Base-by-base conservation (phyloP, 2,329 filamentous ascomycete genomes). In the Pseudogymnoascus pannorum region DNA sequence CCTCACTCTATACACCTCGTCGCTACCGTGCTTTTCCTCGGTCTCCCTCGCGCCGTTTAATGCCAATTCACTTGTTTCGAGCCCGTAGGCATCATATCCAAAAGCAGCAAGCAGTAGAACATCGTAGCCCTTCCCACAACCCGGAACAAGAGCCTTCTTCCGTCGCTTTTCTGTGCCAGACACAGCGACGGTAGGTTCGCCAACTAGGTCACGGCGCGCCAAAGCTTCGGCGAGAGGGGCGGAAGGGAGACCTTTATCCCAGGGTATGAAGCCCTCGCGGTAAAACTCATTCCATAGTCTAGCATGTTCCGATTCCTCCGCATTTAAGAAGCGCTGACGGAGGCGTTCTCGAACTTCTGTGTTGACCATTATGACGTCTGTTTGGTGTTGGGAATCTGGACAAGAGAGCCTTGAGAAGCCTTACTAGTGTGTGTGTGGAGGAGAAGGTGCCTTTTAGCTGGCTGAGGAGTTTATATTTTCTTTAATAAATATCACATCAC, bases 91-190 rank as follows among this genome's bases (percentile, higher is more conserved):
- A 73, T 95, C 87, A 71, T 89, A 94, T 1, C 91, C 91, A 69
- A 87, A 84, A 8, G 84, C 83, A 58, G 86, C 83, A 48, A 96
- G 80, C 36, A 96, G 78, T 8, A 91, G 78, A 1, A 91, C 88
- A 75, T 96, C 92, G 70, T 94, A 88, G 4, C 91, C 92, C 54
- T 83, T 82, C 0, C 91, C 92, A 73, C 91, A 96, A 4, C 91
- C 91, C 0, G 91, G 89, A 0, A 96, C 87, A 7, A 95, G 77
- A 1, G 87, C 91, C 67, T 81, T 82, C 60, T 75, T 66, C 61
- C 72, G 76, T 68, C 26, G 73, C 61, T 63, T 14, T 48, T 59
- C 54, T 38, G 38, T 11, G 42, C 42, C 22, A 26, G 42, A 48
- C 14, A 26, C 42, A 48, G 42, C 16, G 6, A n/a, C 20, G 16